phyloP scores from a whole-genome alignment of 306 rosid genomes.

The Macrotyloma uniflorum region DNA sequence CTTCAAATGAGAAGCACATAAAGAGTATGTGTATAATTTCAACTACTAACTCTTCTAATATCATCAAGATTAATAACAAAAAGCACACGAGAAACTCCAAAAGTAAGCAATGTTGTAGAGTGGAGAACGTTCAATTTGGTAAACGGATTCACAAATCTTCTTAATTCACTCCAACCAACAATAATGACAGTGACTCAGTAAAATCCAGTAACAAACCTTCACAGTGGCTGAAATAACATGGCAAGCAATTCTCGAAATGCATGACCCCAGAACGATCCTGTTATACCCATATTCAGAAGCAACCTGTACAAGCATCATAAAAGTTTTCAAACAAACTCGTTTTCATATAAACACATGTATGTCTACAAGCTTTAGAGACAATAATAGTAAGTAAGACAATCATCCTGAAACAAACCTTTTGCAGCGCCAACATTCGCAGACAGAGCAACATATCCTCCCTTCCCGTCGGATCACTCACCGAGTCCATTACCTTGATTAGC shows the following conservation, averaged over 20 bases:
- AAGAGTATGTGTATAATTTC: neutral
- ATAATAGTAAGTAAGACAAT: neutral
- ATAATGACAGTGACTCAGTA: neutral
- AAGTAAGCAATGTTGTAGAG: neutral
- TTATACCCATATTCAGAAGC: conserved; percentile 81
- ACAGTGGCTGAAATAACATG: conserved; percentile 86
- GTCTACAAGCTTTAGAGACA: conserved; percentile 9
- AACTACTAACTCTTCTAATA: neutral
- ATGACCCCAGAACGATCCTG: conserved; percentile 77
- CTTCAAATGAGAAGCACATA: conserved; percentile 3
- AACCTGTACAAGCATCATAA: conserved; percentile 39
- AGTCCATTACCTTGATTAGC: conserved; percentile 47
- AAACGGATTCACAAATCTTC: conserved; percentile 2
- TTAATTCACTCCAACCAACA: neutral
- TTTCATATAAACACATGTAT: neutral
- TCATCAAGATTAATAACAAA: neutral
- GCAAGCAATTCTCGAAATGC: conserved; percentile 85
- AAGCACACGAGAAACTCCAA: neutral
- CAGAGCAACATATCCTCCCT: conserved; percentile 76
- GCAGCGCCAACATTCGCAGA: conserved; percentile 77
- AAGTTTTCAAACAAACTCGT: neutral
- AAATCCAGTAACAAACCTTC: conserved; percentile 59
- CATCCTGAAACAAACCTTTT: conserved; percentile 64
- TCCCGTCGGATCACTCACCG: conserved; percentile 76
- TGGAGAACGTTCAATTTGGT: neutral